Evolutionary conservation across 2,329 filamentous ascomycete species (phyloP), one percentile per base, ranked within the genome.

Genomic region (Fusarium pininemorale): DNA sequence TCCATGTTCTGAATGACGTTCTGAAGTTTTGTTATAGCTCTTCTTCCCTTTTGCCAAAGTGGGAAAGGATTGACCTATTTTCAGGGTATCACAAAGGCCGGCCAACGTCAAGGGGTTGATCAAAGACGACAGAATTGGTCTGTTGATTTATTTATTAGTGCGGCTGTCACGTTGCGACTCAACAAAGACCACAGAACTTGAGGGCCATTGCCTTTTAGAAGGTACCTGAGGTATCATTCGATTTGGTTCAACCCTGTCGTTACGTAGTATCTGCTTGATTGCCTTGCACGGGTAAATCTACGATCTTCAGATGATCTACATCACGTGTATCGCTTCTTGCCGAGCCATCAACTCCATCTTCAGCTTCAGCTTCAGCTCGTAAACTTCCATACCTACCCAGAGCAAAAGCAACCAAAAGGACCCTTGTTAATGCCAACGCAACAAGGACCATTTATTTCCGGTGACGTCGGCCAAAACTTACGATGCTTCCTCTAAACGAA

Each of bases 321-420:
- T 69, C 42, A 70, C 61, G 68, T 70, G 54, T 32, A 28, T 59
- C 66, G 59, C 59, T 22, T 65, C 50, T 41, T 54, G 28, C 65
- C 60, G 60, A 70, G 32, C n/a, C 30, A 50, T 42, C 53, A 41
- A 28, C 42, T 24, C 16, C 35, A 47, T 28, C 26, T 44, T 15
- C 32, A 35, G 14, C 32, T 30, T 20, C 22, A 42, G 24, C 28
- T 37, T n/a, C 24, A 58, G 28, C 30, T 50, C 59, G 12, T 35
- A 11, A 57, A 44, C 30, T 62, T 18, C 26, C 45, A 30, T n/a
- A 37, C 0, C 0, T 37, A 28, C 16, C 22, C 24, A 15, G 12
- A 12, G 10, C 13, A 57, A 57, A 53, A 37, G 45, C 28, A 51
- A 37, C 14, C 20, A 28, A 38, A 42, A 26, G 20, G 18, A 18